A percentile compares a stretch with the other conserved stretches of the same genome.
These are phyloP conservation scores for Periconia sp. DNA, from an alignment of 2,329 filamentous ascomycete genomes.

Conservation along the genomic window DNA sequence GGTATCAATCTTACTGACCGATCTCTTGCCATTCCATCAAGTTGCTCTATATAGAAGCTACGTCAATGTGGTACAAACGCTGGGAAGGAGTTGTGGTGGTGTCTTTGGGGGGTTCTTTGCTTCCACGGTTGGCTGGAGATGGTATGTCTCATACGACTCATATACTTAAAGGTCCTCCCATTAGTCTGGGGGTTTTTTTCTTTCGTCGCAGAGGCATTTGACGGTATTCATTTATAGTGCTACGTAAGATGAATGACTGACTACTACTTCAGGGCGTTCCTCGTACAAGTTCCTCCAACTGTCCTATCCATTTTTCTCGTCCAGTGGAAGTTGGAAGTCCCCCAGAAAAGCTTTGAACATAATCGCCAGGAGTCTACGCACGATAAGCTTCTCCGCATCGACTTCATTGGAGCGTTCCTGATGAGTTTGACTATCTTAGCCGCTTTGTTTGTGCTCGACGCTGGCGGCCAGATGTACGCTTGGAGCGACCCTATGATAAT, in stretches of 20 bases:
- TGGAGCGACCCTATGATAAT: constrained; percentile 41
- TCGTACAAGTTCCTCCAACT: constrained; percentile 37
- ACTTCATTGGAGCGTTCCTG: constrained; percentile 63
- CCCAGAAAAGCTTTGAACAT: constrained; percentile 8
- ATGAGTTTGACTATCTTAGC: constrained; percentile 49
- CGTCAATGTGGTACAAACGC: constrained; percentile 58
- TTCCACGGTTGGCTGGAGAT: constrained; percentile 71
- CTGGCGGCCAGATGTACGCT: constrained; percentile 50
- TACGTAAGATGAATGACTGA: too few relatives aligned
- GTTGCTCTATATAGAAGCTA: too few relatives aligned
- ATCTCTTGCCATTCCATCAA: constrained; percentile 5
- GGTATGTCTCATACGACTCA: too few relatives aligned
- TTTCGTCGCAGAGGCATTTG: background rate
- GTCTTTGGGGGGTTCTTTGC: constrained; percentile 66
- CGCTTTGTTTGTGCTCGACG: constrained; percentile 52
- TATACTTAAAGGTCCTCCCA: too few relatives aligned
- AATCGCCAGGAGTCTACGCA: background rate
- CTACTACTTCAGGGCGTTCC: too few relatives aligned
- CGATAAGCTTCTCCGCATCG: constrained; percentile 57
- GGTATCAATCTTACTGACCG: constrained; percentile 1
- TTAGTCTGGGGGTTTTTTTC: constrained; percentile 18
- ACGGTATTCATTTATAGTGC: constrained; percentile 34
- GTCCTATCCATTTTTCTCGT: background rate
- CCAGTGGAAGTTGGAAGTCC: constrained; percentile 5
- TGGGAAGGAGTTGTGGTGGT: constrained; percentile 58